phyloP scores from a whole-genome alignment of 257 asterid genomes.

The Orobanche coerulescens region DNA sequence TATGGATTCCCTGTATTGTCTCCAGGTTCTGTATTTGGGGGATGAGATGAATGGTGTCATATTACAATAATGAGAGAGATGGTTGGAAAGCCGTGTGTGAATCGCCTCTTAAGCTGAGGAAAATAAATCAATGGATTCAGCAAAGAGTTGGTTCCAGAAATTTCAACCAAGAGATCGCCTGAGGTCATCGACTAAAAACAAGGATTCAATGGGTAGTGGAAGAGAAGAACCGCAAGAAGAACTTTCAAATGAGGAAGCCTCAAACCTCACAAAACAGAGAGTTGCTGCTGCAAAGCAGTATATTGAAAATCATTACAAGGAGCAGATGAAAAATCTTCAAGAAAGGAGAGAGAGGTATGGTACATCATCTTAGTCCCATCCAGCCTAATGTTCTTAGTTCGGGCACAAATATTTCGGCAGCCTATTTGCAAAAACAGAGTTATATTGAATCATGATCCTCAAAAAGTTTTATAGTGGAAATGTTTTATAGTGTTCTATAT shows the following conservation, averaged over 20 bases:
- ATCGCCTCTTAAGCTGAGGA: conserved; percentile 35
- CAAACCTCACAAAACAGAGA: conserved; percentile 80
- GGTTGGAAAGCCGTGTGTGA: conserved; percentile 17
- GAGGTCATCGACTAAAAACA: conserved; percentile 55
- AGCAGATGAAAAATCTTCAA: conserved; percentile 82
- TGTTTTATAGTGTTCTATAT: background rate
- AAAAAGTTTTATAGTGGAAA: background rate
- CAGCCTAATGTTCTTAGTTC: background rate
- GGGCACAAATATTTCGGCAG: background rate
- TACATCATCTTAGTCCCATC: background rate
- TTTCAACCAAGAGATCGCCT: conserved; percentile 72
- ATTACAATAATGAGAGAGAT: conserved; percentile 39
- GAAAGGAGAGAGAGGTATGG: conserved; percentile 90
- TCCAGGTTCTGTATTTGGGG: conserved; percentile 30
- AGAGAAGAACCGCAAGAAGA: conserved; percentile 49
- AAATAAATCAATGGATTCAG: conserved; percentile 61
- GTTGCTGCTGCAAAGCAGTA: conserved; percentile 97
- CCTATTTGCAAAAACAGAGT: background rate
- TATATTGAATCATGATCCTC: background rate
- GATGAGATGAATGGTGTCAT: conserved; percentile 24
- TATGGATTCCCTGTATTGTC: too few species aligned
- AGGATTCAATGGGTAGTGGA: conserved; percentile 59
- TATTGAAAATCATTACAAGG: conserved; percentile 97
- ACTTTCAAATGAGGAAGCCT: conserved; percentile 72
- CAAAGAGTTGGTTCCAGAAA: conserved; percentile 83